phyloP scores from a whole-genome alignment of 2,329 filamentous ascomycete genomes.

The Thelonectria rubi region DNA sequence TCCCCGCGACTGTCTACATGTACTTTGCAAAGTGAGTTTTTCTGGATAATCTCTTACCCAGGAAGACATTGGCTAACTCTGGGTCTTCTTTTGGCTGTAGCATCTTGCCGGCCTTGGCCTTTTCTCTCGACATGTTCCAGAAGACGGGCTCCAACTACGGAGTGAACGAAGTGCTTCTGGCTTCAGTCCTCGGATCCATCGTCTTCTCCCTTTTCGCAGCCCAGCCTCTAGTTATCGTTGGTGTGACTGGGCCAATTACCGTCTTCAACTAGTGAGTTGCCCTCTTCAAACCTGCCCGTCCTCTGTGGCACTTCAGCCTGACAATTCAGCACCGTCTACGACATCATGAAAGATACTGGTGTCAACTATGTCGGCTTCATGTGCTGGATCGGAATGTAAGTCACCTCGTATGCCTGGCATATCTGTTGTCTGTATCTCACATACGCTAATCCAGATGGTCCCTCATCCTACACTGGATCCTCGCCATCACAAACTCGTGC shows the following conservation, averaged over 20 bases:
- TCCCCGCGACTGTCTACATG: slow-evolving; percentile 91
- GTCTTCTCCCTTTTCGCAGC: slow-evolving; percentile 83
- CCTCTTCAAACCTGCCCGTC: no score
- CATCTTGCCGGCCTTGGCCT: slow-evolving; percentile 86
- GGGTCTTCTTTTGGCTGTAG: slow-evolving; percentile 54
- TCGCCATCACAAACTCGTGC: slow-evolving; percentile 86
- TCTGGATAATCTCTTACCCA: neutral
- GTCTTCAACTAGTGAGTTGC: slow-evolving; percentile 82
- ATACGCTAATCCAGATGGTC: slow-evolving; percentile 69
- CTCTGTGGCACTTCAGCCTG: slow-evolving; percentile 3
- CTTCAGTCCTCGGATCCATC: slow-evolving; percentile 82
- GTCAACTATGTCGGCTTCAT: slow-evolving; percentile 90
- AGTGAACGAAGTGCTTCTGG: slow-evolving; percentile 89
- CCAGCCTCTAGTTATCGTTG: slow-evolving; percentile 89
- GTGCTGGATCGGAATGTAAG: slow-evolving; percentile 86
- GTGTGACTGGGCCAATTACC: slow-evolving; percentile 89
- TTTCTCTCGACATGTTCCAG: slow-evolving; percentile 92
- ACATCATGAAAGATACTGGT: slow-evolving; percentile 81
- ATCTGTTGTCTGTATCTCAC: neutral
- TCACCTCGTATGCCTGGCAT: slow-evolving; percentile 13
- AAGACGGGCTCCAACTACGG: slow-evolving; percentile 87
- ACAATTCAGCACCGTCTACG: slow-evolving; percentile 75
- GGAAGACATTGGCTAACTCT: slow-evolving; percentile 23
- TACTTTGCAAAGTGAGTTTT: slow-evolving; percentile 85
- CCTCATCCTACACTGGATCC: slow-evolving; percentile 82